Evolutionary conservation across 2,329 filamentous ascomycete species (phyloP).

Genomic region (Colletotrichum higginsianum): DNA sequence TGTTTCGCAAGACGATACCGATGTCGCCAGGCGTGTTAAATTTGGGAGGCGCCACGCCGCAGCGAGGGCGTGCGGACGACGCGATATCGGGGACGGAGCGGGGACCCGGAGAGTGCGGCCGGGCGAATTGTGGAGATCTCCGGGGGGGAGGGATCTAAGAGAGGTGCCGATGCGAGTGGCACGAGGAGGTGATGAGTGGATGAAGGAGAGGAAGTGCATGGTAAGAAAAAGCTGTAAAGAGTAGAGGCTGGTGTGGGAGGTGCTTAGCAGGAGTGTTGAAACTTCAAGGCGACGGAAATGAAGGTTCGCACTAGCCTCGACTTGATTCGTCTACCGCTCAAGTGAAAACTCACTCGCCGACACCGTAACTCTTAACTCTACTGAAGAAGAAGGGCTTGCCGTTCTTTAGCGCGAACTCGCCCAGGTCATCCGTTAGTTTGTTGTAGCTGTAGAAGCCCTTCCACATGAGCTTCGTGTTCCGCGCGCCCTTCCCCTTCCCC

Average conservation of each 20-base stretch:
- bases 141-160: constrained; percentile 59
- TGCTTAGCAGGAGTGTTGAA: not conserved
- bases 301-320: not conserved
- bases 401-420: constrained; percentile 78
- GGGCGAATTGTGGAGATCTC: constrained; percentile 69
- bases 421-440: constrained; percentile 90
- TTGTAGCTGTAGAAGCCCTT: constrained; percentile 94
- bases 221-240: constrained; percentile 65
- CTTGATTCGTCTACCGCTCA: constrained; percentile 40
- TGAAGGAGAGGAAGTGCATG: constrained; percentile 63
- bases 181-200: constrained; percentile 68
- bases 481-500: constrained; percentile 71
- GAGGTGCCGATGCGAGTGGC: constrained; percentile 63
- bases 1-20: constrained; percentile 2
- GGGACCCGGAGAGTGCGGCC: constrained; percentile 65
- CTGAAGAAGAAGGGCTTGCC: constrained; percentile 79
- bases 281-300: not conserved
- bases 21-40: constrained; percentile 7
- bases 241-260: constrained; percentile 54
- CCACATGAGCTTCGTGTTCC: constrained; percentile 92
- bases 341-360: constrained; percentile 55
- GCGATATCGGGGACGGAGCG: constrained; percentile 50
- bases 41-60: constrained; percentile 1
- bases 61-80: not conserved
- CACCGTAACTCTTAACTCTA: constrained; percentile 74